Base-by-base conservation (phyloP, 2,329 filamentous ascomycete species). In the Colletotrichum australisinense region DNA sequence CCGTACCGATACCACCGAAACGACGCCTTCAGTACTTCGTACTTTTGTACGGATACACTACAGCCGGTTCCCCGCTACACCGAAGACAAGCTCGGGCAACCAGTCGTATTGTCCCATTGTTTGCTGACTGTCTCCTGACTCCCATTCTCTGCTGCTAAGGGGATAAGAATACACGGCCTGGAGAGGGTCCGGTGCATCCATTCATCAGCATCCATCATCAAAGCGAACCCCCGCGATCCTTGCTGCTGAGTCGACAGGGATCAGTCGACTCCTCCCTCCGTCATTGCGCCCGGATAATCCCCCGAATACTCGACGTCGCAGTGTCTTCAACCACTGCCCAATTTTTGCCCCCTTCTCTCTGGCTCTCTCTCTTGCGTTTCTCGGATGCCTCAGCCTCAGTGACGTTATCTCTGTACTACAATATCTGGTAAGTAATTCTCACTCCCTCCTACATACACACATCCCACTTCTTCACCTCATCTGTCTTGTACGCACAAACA, bases 271-370 rank as follows among this genome's bases (percentile, higher is more conserved):
- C 46, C 35, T 70, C 55, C 14, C 67, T 62, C 52, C 67, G 70
- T 73, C 70, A 73, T 66, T 73, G 67, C 67, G 67, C 32, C 70
- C 56, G 52, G 70, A 73, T 70, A 65, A 63, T 12, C 60, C 66
- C 60, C 56, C 46, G 56, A 65, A n/a, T 30, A 38, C 46, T 62
- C 67, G 60, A 73, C 67, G 60, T 70, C 49, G 60, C 49, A 64
- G 46, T 58, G 28, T 65, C 63, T 65, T 35, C 65, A 64, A 53
- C 63, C 60, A 30, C 64, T 42, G 66, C 58, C 69, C 59, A 69
- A 64, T 35, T 53, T 63, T 69, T n/a, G 58, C 65, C 69, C 69
- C 55, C 19, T 53, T 42, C 58, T 16, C 28, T 30, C 46, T 53
- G 28, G 32, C 22, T 63, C 52, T 32, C 38, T 38, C 22, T 28